Conservation (phyloP, 257 asterid genomes). For the Nicotiana knightiana region DNA sequence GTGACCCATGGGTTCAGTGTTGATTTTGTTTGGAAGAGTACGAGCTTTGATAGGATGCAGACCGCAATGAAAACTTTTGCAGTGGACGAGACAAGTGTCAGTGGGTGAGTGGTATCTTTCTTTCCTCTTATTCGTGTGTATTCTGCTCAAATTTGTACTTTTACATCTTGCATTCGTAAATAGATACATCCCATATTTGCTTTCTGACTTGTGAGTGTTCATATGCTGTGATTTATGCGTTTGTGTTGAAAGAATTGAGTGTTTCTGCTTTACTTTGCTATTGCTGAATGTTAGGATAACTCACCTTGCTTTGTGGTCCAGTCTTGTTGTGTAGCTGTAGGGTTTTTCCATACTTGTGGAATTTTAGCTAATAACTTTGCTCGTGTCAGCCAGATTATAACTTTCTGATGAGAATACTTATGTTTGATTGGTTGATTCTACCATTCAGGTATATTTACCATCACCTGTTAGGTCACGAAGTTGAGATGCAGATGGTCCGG, state of each 20-base stretch:
- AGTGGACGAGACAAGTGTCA: conserved; percentile 97
- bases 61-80: conserved; percentile 99
- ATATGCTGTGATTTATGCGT: neutral
- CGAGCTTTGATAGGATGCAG: conserved; percentile 99
- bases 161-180: neutral
- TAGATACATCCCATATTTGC: neutral
- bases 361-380: neutral
- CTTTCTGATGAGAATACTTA: neutral
- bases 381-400: neutral
- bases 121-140: neutral
- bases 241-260: neutral
- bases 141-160: neutral
- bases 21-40: conserved; percentile 99
- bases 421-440: neutral
- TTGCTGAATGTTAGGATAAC: neutral
- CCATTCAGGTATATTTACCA: conserved; percentile 84
- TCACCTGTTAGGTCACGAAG: conserved; percentile 97
- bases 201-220: neutral
- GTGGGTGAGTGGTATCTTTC: conserved; percentile 61
- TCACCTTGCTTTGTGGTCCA: neutral
- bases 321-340: neutral
- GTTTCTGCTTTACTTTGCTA: neutral
- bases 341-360: neutral
- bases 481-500: conserved; percentile 98
- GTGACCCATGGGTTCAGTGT: conserved; percentile 89